A percentile compares a stretch with the other conserved stretches of the same genome.
Conservation (phyloP, 2,329 filamentous ascomycete species). For the Talaromyces rugulosus region DNA sequence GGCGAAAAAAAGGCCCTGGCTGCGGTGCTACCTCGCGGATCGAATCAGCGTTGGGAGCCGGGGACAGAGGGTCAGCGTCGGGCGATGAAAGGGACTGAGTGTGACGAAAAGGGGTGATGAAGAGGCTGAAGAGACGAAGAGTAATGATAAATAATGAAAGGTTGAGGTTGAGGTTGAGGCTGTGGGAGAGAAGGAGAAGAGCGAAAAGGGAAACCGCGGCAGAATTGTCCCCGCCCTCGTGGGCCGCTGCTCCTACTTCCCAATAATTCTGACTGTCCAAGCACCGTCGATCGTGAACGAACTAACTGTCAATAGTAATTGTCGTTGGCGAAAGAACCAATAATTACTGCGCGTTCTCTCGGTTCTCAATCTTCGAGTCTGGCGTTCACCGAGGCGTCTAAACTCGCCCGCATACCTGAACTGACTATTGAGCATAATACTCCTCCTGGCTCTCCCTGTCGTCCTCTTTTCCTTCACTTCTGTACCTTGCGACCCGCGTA, state of each 20-base stretch:
- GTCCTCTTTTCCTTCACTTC: background rate
- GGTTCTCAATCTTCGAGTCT: too few species aligned
- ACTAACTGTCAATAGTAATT: background rate
- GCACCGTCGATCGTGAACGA: background rate
- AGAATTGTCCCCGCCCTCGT: background rate
- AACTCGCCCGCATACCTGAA: background rate
- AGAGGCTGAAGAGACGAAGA: too few species aligned
- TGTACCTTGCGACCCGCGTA: background rate
- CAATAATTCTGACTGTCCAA: too few species aligned
- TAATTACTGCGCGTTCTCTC: too few species aligned
- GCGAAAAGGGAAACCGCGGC: background rate
- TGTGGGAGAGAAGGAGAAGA: background rate
- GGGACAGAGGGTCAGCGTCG: background rate
- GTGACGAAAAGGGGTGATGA: too few species aligned
- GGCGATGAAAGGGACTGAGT: too few species aligned
- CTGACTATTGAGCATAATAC: background rate
- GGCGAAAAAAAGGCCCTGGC: too few species aligned
- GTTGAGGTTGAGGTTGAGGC: too few species aligned
- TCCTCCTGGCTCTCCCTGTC: background rate
- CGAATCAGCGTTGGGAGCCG: background rate
- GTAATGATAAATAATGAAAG: too few species aligned
- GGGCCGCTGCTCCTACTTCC: background rate
- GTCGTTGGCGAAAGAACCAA: too few species aligned
- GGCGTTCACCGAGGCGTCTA: background rate
- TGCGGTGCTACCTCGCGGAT: background rate